Base-by-base conservation (phyloP, 2,329 filamentous ascomycete genomes). In the Neocatenulostroma microsporum region DNA sequence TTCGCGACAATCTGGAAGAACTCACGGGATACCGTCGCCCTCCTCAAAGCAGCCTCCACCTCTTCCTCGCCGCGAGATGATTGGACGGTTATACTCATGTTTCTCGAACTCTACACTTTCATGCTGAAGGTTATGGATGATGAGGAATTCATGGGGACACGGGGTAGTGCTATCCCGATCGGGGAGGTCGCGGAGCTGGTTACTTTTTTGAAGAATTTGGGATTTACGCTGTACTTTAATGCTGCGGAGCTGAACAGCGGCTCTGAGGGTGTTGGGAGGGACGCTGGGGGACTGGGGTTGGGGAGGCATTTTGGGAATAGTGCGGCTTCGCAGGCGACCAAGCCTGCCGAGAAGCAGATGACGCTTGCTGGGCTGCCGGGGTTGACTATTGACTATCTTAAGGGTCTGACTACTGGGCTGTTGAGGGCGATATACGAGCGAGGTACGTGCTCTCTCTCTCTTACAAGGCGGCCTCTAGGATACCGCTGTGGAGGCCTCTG, bases 61-160 rank as follows among this genome's bases (percentile, higher is more conserved):
- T 15, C 36, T 8, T 9, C 30, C 17, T 51, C 30, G 20, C 51
- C 34, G 36, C 72, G 64, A 32, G 73, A 80, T 48, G 86, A 96
- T 55, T 98, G 91, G 91, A 80, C 82, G 13, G 80, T 91, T 1
- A 76, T 94, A 27, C 68, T 96, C 0, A 72, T 98, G 1, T 96
- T 98, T 55, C 71, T 98, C 5, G 91, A 98, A 52, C 73, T 98
- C 0, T 98, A 95, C 57, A 86, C 83, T 2, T 96, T 96, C 56
- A 78, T 95, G 2, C 68, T 96, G 10, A 83, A 91, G 49, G 77
- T 96, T 21, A 94, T 89, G 57, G 91, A 98, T 49, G 91, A 98
- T 46, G 89, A 96, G 48, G 91, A 98, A 51, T 98, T 98, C 56
- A 52, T 61, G 31, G 46, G 44, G 12, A 49, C 66, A 51, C 66